Percentiles rank a stretch among this genome's conserved stretches.
Evolutionary conservation across 495 filamentous ascomycete species (phyloP).

Genomic region (Monascus purpureus): DNA sequence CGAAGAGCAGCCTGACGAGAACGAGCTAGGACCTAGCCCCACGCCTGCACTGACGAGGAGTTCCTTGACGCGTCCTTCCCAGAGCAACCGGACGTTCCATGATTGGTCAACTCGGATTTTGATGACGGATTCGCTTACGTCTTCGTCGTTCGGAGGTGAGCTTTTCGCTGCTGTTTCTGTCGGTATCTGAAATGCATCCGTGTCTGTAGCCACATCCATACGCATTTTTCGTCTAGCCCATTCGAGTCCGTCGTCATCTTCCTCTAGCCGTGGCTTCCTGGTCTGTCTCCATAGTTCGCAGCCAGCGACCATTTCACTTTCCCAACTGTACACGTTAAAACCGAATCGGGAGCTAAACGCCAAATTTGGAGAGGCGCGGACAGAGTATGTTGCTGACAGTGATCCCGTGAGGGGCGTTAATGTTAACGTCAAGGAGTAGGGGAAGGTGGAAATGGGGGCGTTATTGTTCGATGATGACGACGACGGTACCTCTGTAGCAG

Average conservation of each 20-base stretch:
- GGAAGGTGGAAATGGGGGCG: constrained; percentile 42
- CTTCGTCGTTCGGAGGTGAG: constrained; percentile 14
- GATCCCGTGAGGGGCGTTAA: constrained; percentile 89
- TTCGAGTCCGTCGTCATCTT: constrained; percentile 24
- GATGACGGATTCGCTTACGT: constrained; percentile 70
- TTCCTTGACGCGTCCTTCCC: constrained; percentile 91
- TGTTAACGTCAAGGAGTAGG: constrained; percentile 83
- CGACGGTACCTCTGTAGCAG: constrained; percentile 45
- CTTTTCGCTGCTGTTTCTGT: neutral
- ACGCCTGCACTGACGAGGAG: constrained; percentile 82
- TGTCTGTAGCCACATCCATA: neutral
- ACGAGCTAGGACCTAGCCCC: constrained; percentile 45
- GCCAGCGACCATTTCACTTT: constrained; percentile 81
- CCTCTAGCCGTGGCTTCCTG: constrained; percentile 21
- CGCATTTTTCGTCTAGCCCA: constrained; percentile 32
- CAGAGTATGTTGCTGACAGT: constrained; percentile 76
- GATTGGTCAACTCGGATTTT: constrained; percentile 82
- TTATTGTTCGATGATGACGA: constrained; percentile 6
- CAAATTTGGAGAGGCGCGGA: constrained; percentile 66
- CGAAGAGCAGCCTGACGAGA: constrained; percentile 18
- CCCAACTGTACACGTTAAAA: constrained; percentile 97
- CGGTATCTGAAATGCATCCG: neutral
- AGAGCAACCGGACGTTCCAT: constrained; percentile 68
- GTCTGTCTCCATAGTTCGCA: constrained; percentile 71
- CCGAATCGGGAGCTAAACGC: constrained; percentile 82